These are phyloP conservation scores for Psilocybe azurescens DNA, from an alignment of 768 basidiomycete species.

Conservation along the genomic window DNA sequence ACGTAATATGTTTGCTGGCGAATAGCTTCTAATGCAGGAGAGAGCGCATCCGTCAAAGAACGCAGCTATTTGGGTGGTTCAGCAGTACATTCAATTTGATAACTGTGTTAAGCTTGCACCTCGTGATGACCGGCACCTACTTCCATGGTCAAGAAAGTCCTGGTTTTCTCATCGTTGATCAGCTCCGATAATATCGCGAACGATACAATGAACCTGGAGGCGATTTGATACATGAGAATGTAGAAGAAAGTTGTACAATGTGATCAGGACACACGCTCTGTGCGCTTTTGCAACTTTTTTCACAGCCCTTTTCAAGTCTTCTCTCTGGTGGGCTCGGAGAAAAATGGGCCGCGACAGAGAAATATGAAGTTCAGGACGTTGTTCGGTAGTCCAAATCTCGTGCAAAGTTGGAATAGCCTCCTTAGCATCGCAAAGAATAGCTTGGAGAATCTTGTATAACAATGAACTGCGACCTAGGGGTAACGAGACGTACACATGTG, in stretches of 20 bases:
- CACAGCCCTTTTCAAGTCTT: slow-evolving; percentile 70
- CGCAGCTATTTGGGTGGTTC: slow-evolving; percentile 53
- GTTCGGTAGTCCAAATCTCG: slow-evolving; percentile 33
- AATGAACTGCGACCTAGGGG: slow-evolving; percentile 36
- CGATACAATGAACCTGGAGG: slow-evolving; percentile 68
- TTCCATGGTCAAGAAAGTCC: slow-evolving; percentile 82
- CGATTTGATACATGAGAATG: slow-evolving; percentile 1
- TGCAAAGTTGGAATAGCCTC: slow-evolving; percentile 51
- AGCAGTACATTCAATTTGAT: slow-evolving; percentile 9
- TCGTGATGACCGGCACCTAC: slow-evolving; percentile 84
- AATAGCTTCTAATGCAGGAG: slow-evolving; percentile 59
- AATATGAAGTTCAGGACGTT: slow-evolving; percentile 68
- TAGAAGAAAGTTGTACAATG: not conserved
- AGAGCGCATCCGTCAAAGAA: slow-evolving; percentile 57
- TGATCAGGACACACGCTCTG: slow-evolving; percentile 45
- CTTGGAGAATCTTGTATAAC: slow-evolving; percentile 51
- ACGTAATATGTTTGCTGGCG: slow-evolving; percentile 83
- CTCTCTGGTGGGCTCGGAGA: slow-evolving; percentile 79
- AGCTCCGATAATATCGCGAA: slow-evolving; percentile 76
- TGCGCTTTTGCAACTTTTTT: slow-evolving; percentile 52
- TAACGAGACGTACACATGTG: slow-evolving; percentile 81
- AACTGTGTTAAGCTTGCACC: slow-evolving; percentile 43
- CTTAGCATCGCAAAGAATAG: slow-evolving; percentile 50
- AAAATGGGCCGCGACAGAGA: slow-evolving; percentile 86
- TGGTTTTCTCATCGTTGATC: slow-evolving; percentile 79